Base-by-base conservation (phyloP, 371 early-diverging fungal genomes). In the Mucor saturninus region DNA sequence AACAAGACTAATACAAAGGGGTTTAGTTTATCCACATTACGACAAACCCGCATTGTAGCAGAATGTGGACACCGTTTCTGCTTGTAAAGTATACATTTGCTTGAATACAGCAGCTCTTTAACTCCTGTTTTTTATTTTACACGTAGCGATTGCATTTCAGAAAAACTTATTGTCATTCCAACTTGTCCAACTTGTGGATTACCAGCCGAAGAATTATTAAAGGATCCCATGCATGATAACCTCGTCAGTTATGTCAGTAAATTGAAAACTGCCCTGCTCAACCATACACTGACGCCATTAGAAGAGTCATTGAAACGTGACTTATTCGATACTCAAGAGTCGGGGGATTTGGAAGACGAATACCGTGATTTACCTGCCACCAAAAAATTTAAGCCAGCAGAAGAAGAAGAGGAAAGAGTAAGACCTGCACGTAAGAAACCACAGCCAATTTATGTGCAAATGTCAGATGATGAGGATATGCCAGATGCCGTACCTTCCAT, bases 1-100 rank as follows among this genome's bases (percentile, higher is more conserved):
- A 21, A 21, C 21, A 21, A 21, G 21, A 21, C 21, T 21, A 21
- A 21, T 1, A 21, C 0, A 21, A 21, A 21, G 21, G 21, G 21
- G 21, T 21, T 21, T 46, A 66, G 66, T 37, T 4, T 21, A 9
- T 26, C 40, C 0, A 28, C 28, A 30, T 42, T 66, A 7, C 11
- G 45, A 4, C 50, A 66, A 43, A 21, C 61, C 13, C 40, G 50
- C 11, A 35, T 37, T 0, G n/a, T 61, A 9, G 61, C 40, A 9
- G 61, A 61, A 45, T 66, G 66, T 29, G 66, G 59, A 3, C 66
- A 66, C 48, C 40, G 54, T 14, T 66, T 66, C 35, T 66, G 67
- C 29, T 56, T 30, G 67, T 66, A 61, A 21, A 66, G 54, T 28
- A 13, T 14, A 14, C 30, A 35, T 8, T 35, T 35, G 35, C 35